phyloP scores from a whole-genome alignment of 106 monocot species.

The Apostasia shenzhenica region DNA sequence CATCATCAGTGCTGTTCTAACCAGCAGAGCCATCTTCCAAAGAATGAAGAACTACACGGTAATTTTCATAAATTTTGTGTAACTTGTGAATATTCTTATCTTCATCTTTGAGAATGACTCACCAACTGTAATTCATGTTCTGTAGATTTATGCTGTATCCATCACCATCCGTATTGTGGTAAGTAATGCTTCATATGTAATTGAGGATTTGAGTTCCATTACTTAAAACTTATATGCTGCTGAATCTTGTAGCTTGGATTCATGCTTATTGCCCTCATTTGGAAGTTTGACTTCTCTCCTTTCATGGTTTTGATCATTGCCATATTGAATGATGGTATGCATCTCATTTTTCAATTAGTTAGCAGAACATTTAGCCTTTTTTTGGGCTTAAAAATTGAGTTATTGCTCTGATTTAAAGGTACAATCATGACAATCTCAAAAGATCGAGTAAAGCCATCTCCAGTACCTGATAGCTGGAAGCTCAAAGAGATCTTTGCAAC shows the following conservation, averaged over 20 bases:
- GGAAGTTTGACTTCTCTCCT: conserved; percentile 67
- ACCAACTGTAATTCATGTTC: no score
- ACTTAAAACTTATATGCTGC: not conserved
- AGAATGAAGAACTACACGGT: conserved; percentile 80
- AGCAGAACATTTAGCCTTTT: not conserved
- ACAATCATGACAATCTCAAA: conserved; percentile 77
- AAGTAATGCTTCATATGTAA: conserved; percentile 7
- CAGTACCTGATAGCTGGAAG: conserved; percentile 75
- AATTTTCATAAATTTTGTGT: not conserved
- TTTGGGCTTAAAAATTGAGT: not conserved
- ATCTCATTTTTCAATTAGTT: not conserved
- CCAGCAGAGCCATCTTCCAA: conserved; percentile 65
- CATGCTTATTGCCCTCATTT: conserved; percentile 52
- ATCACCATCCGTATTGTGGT: conserved; percentile 77
- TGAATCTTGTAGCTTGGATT: conserved; percentile 42
- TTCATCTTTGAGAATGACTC: not conserved
- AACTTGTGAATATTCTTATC: not conserved
- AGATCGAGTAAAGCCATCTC: conserved; percentile 67
- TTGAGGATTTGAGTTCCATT: not conserved
- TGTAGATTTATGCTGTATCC: conserved; percentile 67
- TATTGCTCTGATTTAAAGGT: conserved; percentile 19
- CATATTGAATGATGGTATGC: conserved; percentile 56
- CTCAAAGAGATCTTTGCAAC: conserved; percentile 62
- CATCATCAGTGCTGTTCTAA: conserved; percentile 64
- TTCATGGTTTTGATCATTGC: conserved; percentile 77